Evolutionary conservation across 768 basidiomycete genomes (phyloP).

Genomic region (Boletus huronensis): DNA sequence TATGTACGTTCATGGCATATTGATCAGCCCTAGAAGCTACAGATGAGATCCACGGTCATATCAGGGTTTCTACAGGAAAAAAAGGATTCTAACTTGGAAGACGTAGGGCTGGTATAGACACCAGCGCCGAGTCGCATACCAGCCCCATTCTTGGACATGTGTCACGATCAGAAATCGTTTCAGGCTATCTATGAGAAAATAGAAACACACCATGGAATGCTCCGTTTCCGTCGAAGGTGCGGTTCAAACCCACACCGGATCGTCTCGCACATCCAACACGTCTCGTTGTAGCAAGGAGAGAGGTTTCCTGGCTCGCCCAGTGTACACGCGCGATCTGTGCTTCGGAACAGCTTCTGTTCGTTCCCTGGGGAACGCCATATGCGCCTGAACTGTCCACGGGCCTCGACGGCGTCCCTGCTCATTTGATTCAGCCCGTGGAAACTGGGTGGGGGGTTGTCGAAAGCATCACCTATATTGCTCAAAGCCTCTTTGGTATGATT

Average conservation of each 20-base stretch:
- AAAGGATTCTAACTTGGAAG: conserved; percentile 21
- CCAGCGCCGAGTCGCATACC: conserved; percentile 27
- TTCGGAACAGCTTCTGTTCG: conserved; percentile 25
- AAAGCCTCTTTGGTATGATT: conserved; percentile 7
- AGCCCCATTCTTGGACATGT: neutral
- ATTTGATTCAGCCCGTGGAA: neutral
- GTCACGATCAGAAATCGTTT: conserved; percentile 2
- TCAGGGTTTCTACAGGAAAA: neutral
- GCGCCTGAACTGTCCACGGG: conserved; percentile 3
- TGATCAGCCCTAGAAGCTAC: conserved; percentile 14
- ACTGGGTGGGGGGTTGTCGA: neutral
- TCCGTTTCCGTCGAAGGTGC: conserved; percentile 17
- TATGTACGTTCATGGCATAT: conserved; percentile 11
- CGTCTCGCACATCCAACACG: conserved; percentile 21
- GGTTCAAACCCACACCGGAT: conserved; percentile 23
- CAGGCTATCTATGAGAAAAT: neutral
- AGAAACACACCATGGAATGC: conserved; percentile 10
- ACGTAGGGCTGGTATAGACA: conserved; percentile 20
- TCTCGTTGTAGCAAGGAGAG: conserved; percentile 6
- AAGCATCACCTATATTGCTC: conserved; percentile 15
- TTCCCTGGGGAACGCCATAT: conserved; percentile 10
- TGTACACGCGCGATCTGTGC: conserved; percentile 20
- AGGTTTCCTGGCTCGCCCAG: conserved; percentile 22
- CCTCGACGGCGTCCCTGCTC: conserved; percentile 17
- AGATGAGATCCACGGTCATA: neutral